These are phyloP conservation scores for Mortierella sp. DNA, from an alignment of 371 early-diverging fungal genomes.

Conservation along the genomic window DNA sequence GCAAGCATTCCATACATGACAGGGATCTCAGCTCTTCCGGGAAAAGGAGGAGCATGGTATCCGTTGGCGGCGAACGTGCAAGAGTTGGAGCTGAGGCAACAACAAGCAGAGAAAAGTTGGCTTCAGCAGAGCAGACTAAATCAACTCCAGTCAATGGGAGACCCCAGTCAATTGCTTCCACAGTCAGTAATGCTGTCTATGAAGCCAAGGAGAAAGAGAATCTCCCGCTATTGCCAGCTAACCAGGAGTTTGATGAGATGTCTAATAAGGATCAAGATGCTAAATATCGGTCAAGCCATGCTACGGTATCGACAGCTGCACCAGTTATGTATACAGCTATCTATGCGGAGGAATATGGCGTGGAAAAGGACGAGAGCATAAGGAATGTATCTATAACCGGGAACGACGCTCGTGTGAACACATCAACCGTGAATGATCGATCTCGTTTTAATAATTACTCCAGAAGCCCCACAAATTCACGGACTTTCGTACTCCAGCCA, in stretches of 20 bases:
- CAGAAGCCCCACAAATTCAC: conserved; percentile 8
- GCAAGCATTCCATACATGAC: conserved; percentile 40
- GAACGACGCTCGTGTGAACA: neutral
- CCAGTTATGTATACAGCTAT: conserved; percentile 25
- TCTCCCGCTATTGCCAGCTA: neutral
- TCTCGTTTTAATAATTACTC: neutral
- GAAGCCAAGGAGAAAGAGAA: conserved; percentile 16
- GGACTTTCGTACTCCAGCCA: neutral
- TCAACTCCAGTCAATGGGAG: neutral
- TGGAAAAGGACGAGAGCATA: conserved; percentile 36
- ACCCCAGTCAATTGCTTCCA: conserved; percentile 16
- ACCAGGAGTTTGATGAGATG: neutral
- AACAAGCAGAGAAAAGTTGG: conserved; percentile 22
- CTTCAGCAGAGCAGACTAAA: conserved; percentile 1
- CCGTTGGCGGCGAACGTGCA: conserved; percentile 40
- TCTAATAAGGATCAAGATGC: neutral
- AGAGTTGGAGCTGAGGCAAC: conserved; percentile 32
- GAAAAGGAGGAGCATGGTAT: conserved; percentile 36
- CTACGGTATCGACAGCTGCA: conserved; percentile 8
- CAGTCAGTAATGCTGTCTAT: conserved; percentile 10
- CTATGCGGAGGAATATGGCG: conserved; percentile 37
- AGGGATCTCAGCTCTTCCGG: conserved; percentile 32
- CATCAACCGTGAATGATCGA: neutral
- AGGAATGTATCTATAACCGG: neutral
- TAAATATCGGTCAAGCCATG: neutral